phyloP scores from a whole-genome alignment of 2,329 filamentous ascomycete genomes.

The Colletotrichum somersetense region DNA sequence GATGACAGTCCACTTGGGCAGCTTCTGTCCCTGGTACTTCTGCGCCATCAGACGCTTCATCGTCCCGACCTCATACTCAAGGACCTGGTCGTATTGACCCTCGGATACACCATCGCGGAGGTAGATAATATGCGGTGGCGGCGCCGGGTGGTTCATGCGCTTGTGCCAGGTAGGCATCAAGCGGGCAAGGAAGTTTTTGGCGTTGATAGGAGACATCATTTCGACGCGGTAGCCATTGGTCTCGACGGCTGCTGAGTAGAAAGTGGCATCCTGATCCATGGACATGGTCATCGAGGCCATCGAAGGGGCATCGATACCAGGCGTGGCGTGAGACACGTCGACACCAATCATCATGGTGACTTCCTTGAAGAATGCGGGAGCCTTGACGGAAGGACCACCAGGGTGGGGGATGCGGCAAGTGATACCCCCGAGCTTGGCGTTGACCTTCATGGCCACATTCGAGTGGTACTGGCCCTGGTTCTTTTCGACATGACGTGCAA shows the following conservation, averaged over 20 bases:
- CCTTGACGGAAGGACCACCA: conserved; percentile 6
- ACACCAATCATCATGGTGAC: conserved; percentile 77
- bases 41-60: conserved; percentile 73
- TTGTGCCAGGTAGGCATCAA: conserved; percentile 76
- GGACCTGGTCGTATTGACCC: conserved; percentile 83
- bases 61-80: conserved; percentile 80
- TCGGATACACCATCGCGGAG: conserved; percentile 94
- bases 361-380: conserved; percentile 54
- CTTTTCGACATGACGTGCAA: conserved; percentile 75
- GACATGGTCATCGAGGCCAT: conserved; percentile 91
- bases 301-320: conserved; percentile 76
- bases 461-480: conserved; percentile 86
- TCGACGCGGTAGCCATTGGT: conserved; percentile 88
- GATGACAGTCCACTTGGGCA: conserved; percentile 83
- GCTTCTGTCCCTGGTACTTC: conserved; percentile 45
- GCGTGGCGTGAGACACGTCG: conserved; percentile 87
- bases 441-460: conserved; percentile 97
- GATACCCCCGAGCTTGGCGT: conserved; percentile 90
- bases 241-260: conserved; percentile 83
- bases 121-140: conserved; percentile 85
- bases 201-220: conserved; percentile 78
- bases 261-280: conserved; percentile 76
- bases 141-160: conserved; percentile 56
- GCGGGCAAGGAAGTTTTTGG: conserved; percentile 73
- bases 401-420: conserved; percentile 66